Evolutionary conservation across 805 yeast genomes (phyloP).

Genomic region (Millerozyma miso): DNA sequence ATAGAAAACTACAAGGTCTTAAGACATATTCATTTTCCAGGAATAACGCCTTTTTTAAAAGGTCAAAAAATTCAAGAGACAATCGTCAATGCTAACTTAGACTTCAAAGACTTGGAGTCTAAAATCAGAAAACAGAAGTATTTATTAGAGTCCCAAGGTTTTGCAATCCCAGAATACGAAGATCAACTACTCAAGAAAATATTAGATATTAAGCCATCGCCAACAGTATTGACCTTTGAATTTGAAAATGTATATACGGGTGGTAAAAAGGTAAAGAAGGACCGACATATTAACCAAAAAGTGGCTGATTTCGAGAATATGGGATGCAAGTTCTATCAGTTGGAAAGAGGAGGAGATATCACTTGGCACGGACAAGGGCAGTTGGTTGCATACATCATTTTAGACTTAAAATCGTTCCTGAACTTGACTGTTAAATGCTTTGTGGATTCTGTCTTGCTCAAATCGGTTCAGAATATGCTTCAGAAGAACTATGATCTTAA

Average conservation of each 20-base stretch:
- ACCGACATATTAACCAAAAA: conserved; percentile 32
- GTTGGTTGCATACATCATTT: conserved; percentile 74
- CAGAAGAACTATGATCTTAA: conserved; percentile 33
- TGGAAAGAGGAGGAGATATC: conserved; percentile 90
- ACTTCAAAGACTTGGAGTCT: conserved; percentile 49
- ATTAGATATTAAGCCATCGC: conserved; percentile 47
- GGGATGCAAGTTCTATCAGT: conserved; percentile 66
- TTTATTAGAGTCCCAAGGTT: conserved; percentile 36
- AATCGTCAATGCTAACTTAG: conserved; percentile 53
- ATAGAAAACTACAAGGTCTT: conserved; percentile 30
- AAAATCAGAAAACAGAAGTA: conserved; percentile 41
- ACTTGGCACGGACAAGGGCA: conserved; percentile 98
- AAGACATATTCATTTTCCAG: conserved; percentile 40
- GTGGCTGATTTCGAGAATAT: conserved; percentile 22
- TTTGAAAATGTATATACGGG: conserved; percentile 86
- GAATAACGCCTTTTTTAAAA: conserved; percentile 34
- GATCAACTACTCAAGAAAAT: conserved; percentile 37
- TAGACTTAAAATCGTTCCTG: conserved; percentile 55
- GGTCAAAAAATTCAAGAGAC: conserved; percentile 57
- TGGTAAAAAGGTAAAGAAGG: conserved; percentile 74
- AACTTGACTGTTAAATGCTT: conserved; percentile 60
- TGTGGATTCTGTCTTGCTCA: conserved; percentile 57
- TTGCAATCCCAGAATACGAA: conserved; percentile 45
- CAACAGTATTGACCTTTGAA: conserved; percentile 76
- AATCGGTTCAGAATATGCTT: conserved; percentile 49